Evolutionary conservation across 1,284 basidiomycete genomes (phyloP).

Genomic region (Ceratobasidium papillatum): DNA sequence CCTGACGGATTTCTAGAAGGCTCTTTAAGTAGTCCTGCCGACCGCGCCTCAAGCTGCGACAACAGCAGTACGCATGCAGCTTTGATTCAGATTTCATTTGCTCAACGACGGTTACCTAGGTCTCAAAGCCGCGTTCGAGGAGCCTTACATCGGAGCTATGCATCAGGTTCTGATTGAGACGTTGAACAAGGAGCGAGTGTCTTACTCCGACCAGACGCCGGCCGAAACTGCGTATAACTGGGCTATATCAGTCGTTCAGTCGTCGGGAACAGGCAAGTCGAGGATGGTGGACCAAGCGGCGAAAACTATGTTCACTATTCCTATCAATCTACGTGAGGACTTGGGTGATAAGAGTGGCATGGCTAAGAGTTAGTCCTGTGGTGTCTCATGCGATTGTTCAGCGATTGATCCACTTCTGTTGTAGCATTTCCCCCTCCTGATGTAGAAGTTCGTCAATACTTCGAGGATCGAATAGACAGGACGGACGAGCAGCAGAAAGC

Average conservation of each 20-base stretch:
- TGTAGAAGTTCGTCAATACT: neutral
- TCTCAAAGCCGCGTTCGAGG: conserved; percentile 5
- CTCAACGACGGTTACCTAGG: neutral
- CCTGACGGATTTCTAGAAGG: too few relatives aligned
- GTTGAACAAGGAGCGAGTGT: neutral
- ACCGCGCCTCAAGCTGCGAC: too few relatives aligned
- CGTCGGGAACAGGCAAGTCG: conserved; percentile 15
- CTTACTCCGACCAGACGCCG: neutral
- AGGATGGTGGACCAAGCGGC: conserved; percentile 4
- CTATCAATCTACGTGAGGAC: neutral
- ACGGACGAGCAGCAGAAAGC: neutral
- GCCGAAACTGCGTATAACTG: neutral
- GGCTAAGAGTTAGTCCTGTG: neutral
- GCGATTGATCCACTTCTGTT: neutral
- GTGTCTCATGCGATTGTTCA: neutral
- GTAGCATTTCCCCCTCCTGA: conserved; percentile 3
- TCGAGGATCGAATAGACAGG: neutral
- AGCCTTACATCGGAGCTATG: neutral
- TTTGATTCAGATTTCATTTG: too few relatives aligned
- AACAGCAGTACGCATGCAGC: too few relatives aligned
- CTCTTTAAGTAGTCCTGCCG: too few relatives aligned
- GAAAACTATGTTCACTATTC: neutral
- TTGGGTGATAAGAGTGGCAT: neutral
- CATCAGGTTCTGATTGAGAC: neutral
- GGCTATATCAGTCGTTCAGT: conserved; percentile 2